A percentile compares a stretch with the other conserved stretches of the same genome.
phyloP scores from a whole-genome alignment of 2,329 filamentous ascomycete species.

The Rhinocladiella similis region DNA sequence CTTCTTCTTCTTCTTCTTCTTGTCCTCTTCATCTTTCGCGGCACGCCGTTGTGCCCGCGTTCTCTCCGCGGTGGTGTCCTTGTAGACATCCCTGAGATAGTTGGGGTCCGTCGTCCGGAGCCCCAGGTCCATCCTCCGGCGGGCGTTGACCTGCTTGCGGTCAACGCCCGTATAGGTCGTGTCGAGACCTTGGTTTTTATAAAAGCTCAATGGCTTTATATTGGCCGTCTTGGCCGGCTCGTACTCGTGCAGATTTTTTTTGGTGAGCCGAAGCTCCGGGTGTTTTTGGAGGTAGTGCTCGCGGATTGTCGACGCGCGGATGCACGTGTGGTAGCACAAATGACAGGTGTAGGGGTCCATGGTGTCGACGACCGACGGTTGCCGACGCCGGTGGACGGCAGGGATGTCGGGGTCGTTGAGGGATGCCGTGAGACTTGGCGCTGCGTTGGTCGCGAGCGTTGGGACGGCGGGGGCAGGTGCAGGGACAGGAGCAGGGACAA shows the following conservation, averaged over 20 bases:
- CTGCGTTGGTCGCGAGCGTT: background rate
- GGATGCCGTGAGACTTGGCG: background rate
- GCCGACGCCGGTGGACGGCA: background rate
- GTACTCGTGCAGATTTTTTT: constrained; percentile 4
- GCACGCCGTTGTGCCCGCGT: too few species aligned
- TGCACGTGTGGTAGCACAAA: constrained; percentile 10
- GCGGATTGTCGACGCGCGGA: background rate
- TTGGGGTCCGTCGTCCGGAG: constrained; percentile 1
- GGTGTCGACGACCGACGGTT: constrained; percentile 4
- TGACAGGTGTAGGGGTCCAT: constrained; percentile 9
- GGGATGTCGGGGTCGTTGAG: background rate
- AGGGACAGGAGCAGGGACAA: background rate
- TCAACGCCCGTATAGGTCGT: constrained; percentile 18
- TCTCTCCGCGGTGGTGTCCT: background rate
- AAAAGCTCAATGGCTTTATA: constrained; percentile 3
- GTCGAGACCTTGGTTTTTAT: constrained; percentile 4
- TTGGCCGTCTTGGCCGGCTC: background rate
- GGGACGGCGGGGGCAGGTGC: constrained; percentile 3
- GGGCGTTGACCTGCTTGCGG: constrained; percentile 14
- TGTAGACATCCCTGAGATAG: constrained; percentile 15
- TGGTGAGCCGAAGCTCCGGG: constrained; percentile 1
- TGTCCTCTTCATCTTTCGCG: too few species aligned
- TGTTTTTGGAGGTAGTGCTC: background rate
- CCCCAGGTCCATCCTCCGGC: constrained; percentile 11
- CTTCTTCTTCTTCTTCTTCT: too few species aligned